Conservation (phyloP, 352 stramenopile species). For the Aphanomyces cochlioides region DNA sequence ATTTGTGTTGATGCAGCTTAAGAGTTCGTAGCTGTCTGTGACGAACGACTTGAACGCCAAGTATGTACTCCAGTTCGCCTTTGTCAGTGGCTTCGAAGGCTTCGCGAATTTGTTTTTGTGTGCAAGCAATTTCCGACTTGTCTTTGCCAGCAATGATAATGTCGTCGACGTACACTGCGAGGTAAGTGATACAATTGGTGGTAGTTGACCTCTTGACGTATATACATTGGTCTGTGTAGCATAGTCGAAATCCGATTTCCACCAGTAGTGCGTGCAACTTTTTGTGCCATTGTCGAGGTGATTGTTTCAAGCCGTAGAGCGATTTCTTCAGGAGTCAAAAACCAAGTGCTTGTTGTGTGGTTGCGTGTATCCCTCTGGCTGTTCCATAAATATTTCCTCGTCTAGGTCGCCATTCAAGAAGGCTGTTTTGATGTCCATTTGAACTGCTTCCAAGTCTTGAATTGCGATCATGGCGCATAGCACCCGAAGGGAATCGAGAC, state of each 20-base stretch:
- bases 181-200: neutral
- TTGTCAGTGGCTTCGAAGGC: neutral
- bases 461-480: slow-evolving; percentile 31
- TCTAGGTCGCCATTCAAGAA: slow-evolving; percentile 39
- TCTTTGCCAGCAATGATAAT: neutral
- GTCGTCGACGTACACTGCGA: neutral
- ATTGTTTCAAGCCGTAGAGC: slow-evolving; percentile 42
- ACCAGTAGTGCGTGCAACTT: slow-evolving; percentile 31
- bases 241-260: slow-evolving; percentile 3
- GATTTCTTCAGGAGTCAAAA: slow-evolving; percentile 34
- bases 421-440: slow-evolving; percentile 37
- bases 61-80: neutral
- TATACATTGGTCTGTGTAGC: slow-evolving; percentile 11
- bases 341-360: slow-evolving; percentile 28
- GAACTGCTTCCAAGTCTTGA: slow-evolving; percentile 31
- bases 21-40: too few relatives aligned
- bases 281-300: slow-evolving; percentile 33
- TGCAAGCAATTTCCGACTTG: neutral
- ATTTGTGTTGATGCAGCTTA: too few relatives aligned
- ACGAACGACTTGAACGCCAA: too few relatives aligned
- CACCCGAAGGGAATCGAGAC: slow-evolving; percentile 29
- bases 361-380: slow-evolving; percentile 29
- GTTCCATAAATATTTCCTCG: slow-evolving; percentile 8
- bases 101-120: neutral
- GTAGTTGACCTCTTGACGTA: slow-evolving; percentile 5